Conservation (phyloP, 2,329 filamentous ascomycete species). For the Meredithiella fracta region DNA sequence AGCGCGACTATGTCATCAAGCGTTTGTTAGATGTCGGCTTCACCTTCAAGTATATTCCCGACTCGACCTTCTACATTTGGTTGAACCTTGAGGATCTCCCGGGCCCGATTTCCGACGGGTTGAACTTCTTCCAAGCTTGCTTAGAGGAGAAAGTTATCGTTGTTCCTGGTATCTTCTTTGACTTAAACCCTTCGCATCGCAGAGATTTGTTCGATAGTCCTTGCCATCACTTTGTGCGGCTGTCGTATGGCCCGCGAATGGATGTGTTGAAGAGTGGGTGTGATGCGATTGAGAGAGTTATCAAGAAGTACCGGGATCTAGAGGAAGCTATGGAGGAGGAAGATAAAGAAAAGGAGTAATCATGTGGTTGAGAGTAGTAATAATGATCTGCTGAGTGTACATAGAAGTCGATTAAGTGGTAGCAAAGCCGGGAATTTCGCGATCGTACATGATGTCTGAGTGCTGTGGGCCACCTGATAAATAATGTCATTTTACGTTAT, state of each 20-base stretch:
- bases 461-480: no score
- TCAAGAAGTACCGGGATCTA: constrained; percentile 43
- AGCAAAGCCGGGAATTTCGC: no score
- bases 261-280: constrained; percentile 62
- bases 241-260: constrained; percentile 73
- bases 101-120: constrained; percentile 69
- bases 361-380: no score
- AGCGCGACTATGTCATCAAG: constrained; percentile 78
- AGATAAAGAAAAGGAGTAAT: background rate
- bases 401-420: no score
- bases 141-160: constrained; percentile 90
- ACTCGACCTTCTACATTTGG: constrained; percentile 76
- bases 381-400: no score
- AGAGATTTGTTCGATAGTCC: constrained; percentile 87
- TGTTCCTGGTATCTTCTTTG: constrained; percentile 95
- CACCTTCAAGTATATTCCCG: constrained; percentile 64
- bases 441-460: no score
- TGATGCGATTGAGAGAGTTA: constrained; percentile 69
- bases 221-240: constrained; percentile 79
- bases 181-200: constrained; percentile 77
- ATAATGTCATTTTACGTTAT: background rate
- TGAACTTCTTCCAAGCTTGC: constrained; percentile 95
- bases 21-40: constrained; percentile 78
- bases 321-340: constrained; percentile 14
- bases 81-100: constrained; percentile 52